Base-by-base conservation (phyloP, 139 green algal genomes). In the Chlamydomonas incerta region DNA sequence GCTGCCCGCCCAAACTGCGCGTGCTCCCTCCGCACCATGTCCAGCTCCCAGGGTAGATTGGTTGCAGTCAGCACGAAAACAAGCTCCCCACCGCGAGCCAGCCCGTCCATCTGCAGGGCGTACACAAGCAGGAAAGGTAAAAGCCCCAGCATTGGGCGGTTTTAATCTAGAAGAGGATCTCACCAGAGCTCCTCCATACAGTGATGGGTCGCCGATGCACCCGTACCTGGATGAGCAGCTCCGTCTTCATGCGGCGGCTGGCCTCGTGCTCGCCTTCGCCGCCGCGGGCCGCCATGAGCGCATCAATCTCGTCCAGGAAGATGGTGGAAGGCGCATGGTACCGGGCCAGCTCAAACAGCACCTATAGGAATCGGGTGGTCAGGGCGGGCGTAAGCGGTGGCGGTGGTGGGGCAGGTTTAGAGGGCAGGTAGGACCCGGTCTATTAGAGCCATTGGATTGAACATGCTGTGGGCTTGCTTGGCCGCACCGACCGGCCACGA, bases 281-380 rank as follows among this genome's bases (percentile, higher is more conserved):
- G 20, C 88, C 88, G 0, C 88, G 74, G 21, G 89, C 87, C 50
- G 35, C 75, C 86, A 93, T 92, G 29, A 95, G 81, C 14, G 89
- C 91, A 47, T 95, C 92, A 20, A 93, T 85, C 85, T 94, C 92
- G 75, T 95, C 91, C 47, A 94, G 62, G 79, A 95, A 94, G 34
- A 95, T 90, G 50, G 92, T 94, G 79, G 84, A 92, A 41, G 92
- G 92, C 11, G 91, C 92, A 81, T 95, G 92, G 88, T 94, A 87
- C 37, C 90, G 82, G 6, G 93, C 93, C 60, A 96, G 85, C 67
- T 96, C 92, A 81, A 96, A 96, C 66, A 96, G 88, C 37, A 93
- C 88, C 87, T 93, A 81, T 14, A 0, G 47, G 35, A 34, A 71
- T n/a, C 37, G 58, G 29, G 34, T 34, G n/a, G n/a, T n/a, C n/a